Evolutionary conservation across 352 stramenopile species (phyloP), one percentile per base, ranked within the genome.

Genomic region (Hyaloperonospora brassicae): DNA sequence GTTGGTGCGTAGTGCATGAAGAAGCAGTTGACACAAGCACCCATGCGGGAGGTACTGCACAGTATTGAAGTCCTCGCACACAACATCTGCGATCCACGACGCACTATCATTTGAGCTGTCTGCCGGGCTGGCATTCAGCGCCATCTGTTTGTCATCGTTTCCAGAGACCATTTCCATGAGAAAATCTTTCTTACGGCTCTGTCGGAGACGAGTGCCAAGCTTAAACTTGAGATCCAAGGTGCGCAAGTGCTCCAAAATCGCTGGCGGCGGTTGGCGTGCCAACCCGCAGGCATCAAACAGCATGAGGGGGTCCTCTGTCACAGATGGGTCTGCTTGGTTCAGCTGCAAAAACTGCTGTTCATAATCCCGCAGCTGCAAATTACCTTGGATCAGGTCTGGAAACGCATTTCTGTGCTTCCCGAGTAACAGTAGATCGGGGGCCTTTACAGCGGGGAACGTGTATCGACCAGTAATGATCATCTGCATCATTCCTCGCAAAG

Each of bases 1-100:
- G 21, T 50, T 55, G 11, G 59, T 51, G 2, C 70, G 67, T 31
- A 76, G 56, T 9, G 83, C 78, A 1, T 92, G 65, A 30, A 94
- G 54, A 8, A 94, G 54, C 11, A 94, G 54, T n/a, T 89, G 74
- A 35, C 84, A 92, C 8, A 92, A 65, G 42, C 81, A 94, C 1
- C 73, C 68, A 34, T 84, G 73, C 3, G 84, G 84, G 0, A 94
- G 67, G 42, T 94, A 92, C 55, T 88, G 72, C 12, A 91, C 66
- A 0, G 84, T 94, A 8, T 87, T 68, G 24, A 86, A 77, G 52
- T 94, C 84, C 52, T 90, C 84, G 40, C 84, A 92, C 2, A 94
- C 84, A 46, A 94, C 90, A 34, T 94, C 84, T 12, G 79, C 81
- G 52, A 94, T 94, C 84, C 84, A 94, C 77, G 71, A 90, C 7